These are phyloP conservation scores for Globisporangium carolinianum DNA, from an alignment of 352 stramenopile genomes.

Conservation along the genomic window DNA sequence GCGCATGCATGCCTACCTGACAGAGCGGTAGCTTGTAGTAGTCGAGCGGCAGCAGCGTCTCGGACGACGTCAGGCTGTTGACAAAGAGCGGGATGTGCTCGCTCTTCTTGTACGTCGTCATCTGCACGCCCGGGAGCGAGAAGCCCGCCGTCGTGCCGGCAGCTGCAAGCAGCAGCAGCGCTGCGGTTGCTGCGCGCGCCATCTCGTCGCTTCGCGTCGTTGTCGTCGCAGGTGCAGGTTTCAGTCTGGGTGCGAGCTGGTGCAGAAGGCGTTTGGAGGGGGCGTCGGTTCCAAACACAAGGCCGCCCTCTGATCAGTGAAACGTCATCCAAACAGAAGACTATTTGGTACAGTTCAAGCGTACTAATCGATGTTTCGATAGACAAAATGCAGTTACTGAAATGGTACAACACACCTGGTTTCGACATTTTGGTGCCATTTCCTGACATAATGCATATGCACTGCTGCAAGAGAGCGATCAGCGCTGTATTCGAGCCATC, in stretches of 20 bases:
- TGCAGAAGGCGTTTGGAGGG: too few species aligned
- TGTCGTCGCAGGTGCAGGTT: slow-evolving; percentile 12
- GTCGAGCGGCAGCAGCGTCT: slow-evolving; percentile 95
- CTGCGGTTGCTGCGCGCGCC: not conserved
- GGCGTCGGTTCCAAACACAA: too few species aligned
- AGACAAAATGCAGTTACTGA: too few species aligned
- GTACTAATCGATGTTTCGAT: too few species aligned
- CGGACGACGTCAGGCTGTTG: slow-evolving; percentile 92
- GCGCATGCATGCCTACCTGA: slow-evolving; percentile 34
- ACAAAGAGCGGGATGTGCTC: slow-evolving; percentile 89
- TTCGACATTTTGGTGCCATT: too few species aligned
- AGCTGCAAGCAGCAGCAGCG: slow-evolving; percentile 13
- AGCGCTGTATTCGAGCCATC: too few species aligned
- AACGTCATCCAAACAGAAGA: too few species aligned
- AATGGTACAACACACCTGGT: too few species aligned
- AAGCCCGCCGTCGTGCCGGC: slow-evolving; percentile 25
- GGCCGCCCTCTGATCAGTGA: too few species aligned
- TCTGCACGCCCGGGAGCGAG: slow-evolving; percentile 81
- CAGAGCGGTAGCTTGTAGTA: slow-evolving; percentile 98
- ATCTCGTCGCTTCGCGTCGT: not conserved
- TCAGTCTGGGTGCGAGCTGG: slow-evolving; percentile 15
- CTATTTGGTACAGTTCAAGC: too few species aligned
- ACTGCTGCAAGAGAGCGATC: too few species aligned
- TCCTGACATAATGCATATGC: too few species aligned
- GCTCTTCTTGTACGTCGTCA: slow-evolving; percentile 83